These are phyloP conservation scores for Ajuga reptans DNA, from an alignment of 305 asterid species.

Conservation along the genomic window DNA sequence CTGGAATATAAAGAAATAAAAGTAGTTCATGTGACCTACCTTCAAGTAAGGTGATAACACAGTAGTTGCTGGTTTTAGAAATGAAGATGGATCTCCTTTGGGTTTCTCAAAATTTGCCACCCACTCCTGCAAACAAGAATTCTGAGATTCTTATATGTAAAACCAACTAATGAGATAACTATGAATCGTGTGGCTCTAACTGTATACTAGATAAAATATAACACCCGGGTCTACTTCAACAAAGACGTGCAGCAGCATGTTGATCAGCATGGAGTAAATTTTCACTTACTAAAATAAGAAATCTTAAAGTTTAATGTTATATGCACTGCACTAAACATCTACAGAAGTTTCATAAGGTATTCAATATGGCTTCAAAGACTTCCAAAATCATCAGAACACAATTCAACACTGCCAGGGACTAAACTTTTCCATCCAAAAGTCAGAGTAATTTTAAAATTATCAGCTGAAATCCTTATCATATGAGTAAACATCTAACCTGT, in stretches of 20 bases:
- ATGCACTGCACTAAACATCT: background rate
- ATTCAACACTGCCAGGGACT: background rate
- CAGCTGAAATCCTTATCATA: background rate
- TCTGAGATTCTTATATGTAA: background rate
- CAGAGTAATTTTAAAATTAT: background rate
- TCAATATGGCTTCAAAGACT: background rate
- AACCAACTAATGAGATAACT: background rate
- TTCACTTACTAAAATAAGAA: background rate
- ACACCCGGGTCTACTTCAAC: background rate
- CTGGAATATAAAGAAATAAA: conserved; percentile 13
- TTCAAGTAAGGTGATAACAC: conserved; percentile 86
- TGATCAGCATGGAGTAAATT: background rate
- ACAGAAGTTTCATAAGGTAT: background rate
- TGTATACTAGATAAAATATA: background rate
- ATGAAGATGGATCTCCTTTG: conserved; percentile 88
- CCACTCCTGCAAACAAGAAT: conserved; percentile 59
- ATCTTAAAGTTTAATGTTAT: background rate
- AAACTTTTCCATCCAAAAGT: background rate
- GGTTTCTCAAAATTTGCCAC: conserved; percentile 93
- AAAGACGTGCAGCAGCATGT: background rate
- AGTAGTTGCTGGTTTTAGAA: conserved; percentile 81
- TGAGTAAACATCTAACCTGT: too few relatives aligned
- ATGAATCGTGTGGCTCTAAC: background rate
- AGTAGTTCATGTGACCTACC: conserved; percentile 37
- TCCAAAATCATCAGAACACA: background rate